Base-by-base conservation (phyloP, 2,329 filamentous ascomycete genomes). In the Epichloe gansuensis region DNA sequence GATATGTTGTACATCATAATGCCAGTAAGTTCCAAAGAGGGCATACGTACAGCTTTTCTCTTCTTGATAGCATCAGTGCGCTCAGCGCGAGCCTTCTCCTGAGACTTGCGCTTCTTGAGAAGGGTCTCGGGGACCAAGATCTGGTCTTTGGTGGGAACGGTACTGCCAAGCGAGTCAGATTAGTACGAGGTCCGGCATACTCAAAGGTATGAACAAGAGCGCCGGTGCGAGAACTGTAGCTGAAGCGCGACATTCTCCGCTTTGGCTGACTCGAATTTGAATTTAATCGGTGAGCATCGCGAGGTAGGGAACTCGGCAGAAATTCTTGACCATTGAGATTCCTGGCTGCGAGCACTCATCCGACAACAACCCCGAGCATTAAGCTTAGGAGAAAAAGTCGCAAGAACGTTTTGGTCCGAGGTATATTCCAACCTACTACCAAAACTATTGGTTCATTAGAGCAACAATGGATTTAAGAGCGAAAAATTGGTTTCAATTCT, bases 51-150 rank as follows among this genome's bases (percentile, higher is more conserved):
- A 80, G 88, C 81, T 80, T 93, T 93, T 75, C 84, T 87, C 81
- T 95, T 87, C 75, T 90, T 81, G 62, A 83, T 73, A 68, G 88
- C 87, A 61, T 86, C 81, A 63, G 80, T 75, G 72, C 85, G 86
- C 77, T 91, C 88, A 74, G 93, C 91, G 74, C 91, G 88, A 73
- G 91, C 90, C 85, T 96, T 95, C 85, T 98, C 93, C 80, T 96
- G 91, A 75, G 83, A 89, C 90, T 98, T 98, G 81, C 93, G 88
- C 89, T 98, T 98, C 88, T 98, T 98, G 75, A 98, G 84, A 69
- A 98, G 88, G 67, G 93, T 98, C 88, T 98, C 93, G 65, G 93
- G 93, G 72, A 97, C 89, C 73, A 97, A 81, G 73, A 98, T 84
- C 75, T 97, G 87, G 75, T 96, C 88, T 75, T 91, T 77, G 74